These are phyloP conservation scores for Sungouiozyma intestinalis DNA, from an alignment of 805 yeast species.

Conservation along the genomic window DNA sequence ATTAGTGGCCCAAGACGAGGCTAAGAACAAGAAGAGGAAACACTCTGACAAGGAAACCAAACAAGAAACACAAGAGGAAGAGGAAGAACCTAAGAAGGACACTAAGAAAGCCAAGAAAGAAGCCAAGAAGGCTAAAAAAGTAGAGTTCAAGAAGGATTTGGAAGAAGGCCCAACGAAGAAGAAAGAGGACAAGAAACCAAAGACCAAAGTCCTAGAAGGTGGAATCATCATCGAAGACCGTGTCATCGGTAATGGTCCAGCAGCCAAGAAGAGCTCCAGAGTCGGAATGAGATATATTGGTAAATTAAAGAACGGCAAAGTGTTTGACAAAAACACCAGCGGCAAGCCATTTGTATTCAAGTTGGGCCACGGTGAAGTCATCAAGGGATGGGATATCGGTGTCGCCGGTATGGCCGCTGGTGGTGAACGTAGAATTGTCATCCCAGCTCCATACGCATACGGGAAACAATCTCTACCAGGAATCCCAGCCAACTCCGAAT, in stretches of 20 bases:
- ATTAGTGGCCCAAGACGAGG: constrained; percentile 52
- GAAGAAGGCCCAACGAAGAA: constrained; percentile 86
- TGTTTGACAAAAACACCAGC: constrained; percentile 91
- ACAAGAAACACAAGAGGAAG: constrained; percentile 9
- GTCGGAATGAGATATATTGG: constrained; percentile 98
- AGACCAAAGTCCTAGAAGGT: constrained; percentile 77
- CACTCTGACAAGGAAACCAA: constrained; percentile 12
- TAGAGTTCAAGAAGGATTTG: constrained; percentile 79
- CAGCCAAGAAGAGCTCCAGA: constrained; percentile 78
- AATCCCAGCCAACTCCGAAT: constrained; percentile 93
- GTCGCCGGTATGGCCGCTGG: constrained; percentile 98
- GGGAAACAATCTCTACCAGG: constrained; percentile 94
- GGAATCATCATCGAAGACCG: constrained; percentile 93
- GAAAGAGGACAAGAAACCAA: constrained; percentile 29
- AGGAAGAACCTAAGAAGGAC: constrained; percentile 17
- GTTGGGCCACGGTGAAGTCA: constrained; percentile 95
- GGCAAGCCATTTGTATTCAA: constrained; percentile 93
- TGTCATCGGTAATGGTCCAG: constrained; percentile 76
- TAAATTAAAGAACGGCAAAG: constrained; percentile 91
- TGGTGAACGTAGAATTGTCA: constrained; percentile 95
- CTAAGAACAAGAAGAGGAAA: constrained; percentile 29
- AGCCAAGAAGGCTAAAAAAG: constrained; percentile 49
- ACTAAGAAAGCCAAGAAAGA: constrained; percentile 27
- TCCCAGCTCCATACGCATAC: constrained; percentile 94
- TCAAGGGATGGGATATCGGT: constrained; percentile 98